phyloP scores from a whole-genome alignment of 2,329 filamentous ascomycete genomes.

The Pleochaeta shiraiana region DNA sequence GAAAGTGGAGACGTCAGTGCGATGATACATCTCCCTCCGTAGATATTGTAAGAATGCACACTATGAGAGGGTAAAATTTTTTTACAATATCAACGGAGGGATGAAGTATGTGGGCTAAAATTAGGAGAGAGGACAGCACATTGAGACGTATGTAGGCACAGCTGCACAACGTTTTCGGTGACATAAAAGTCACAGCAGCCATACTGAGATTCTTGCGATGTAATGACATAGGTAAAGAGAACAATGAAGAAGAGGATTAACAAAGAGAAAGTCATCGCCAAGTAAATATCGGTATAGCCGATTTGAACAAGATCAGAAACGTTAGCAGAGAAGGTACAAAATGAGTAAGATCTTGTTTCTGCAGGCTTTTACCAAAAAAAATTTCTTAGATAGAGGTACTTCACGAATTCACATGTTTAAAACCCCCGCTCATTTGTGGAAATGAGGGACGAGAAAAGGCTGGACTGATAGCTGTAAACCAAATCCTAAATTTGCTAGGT shows the following conservation, averaged over 20 bases:
- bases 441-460: background rate
- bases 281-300: background rate
- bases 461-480: background rate
- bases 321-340: background rate
- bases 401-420: background rate
- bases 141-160: background rate
- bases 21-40: too few species aligned
- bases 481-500: too few species aligned
- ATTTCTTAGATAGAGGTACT: background rate
- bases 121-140: background rate
- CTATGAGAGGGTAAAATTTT: too few species aligned
- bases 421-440: background rate
- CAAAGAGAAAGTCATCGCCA: background rate
- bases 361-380: background rate
- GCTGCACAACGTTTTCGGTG: background rate
- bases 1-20: background rate
- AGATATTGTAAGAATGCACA: too few species aligned
- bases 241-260: background rate
- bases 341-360: background rate
- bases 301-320: background rate
- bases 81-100: too few species aligned
- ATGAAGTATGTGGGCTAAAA: background rate
- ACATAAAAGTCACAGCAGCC: background rate
- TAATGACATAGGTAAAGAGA: background rate
- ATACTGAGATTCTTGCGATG: background rate